Evolutionary conservation across 768 basidiomycete species (phyloP), one percentile per base, ranked within the genome.

Genomic region (Pleurotus eryngii): DNA sequence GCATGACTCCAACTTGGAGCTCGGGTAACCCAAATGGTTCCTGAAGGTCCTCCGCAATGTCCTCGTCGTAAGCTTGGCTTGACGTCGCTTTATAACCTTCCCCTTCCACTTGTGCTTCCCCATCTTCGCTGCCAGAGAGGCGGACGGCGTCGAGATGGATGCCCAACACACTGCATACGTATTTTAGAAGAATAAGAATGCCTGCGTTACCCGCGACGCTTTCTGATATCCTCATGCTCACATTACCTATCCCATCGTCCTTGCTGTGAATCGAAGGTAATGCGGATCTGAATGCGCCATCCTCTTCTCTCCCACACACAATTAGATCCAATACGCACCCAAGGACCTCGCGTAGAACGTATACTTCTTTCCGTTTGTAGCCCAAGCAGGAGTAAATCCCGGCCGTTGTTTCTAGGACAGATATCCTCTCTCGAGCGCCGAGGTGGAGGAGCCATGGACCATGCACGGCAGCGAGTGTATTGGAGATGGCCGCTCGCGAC

Each of bases 11-110:
- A 15, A 98, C 83, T 74, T 97, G 96, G 40, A 99, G 75, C 68
- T 95, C 92, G 2, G 95, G 89, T 96, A 96, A 98, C 3, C 97
- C 97, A 67, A 86, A 91, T 4, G 81, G 71, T 60, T 85, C 83
- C 22, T 71, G 74, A 27, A 73, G 68, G 17, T 73, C 70, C 35
- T 74, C 73, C 7, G 74, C 58, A 0, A 73, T 71, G 54, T 81
- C 79, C 47, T 78, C 76, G 56, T 79, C 79, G 27, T 68, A 70
- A 9, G 40, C 45, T 15, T 42, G 51, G 20, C 51, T 54, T 12
- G 18, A 43, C 8, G 27, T 18, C 27, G 24, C 6, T 26, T n/a
- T 43, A 3, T 18, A 37, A 46, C 6, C 18, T 18, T 24, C 55
- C 9, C 18, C 39, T 12, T 42, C 51, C 12, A 11, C 7, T 38